A percentile compares a stretch with the other conserved stretches of the same genome.
Evolutionary conservation across 202 grass and related monocot genomes (phyloP).

Genomic region (Tripidium arundinaceum): DNA sequence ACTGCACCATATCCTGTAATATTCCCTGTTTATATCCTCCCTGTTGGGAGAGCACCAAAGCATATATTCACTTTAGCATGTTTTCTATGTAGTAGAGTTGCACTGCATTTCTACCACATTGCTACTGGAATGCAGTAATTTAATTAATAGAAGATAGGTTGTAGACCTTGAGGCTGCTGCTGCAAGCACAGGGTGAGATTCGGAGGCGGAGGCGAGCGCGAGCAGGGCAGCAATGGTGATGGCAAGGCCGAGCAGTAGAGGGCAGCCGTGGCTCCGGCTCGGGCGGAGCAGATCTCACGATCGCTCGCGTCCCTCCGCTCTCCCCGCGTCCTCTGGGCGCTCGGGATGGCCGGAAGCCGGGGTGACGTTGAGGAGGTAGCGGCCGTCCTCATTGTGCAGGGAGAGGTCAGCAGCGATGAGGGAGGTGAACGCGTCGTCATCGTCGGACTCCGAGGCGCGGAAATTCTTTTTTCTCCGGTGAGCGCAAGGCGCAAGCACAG

Average conservation of each 20-base stretch:
- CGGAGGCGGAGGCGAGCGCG: too few relatives aligned
- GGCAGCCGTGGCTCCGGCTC: too few relatives aligned
- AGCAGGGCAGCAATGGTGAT: too few relatives aligned
- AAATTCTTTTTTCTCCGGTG: too few relatives aligned
- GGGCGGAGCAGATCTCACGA: too few relatives aligned
- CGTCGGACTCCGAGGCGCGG: slow-evolving; percentile 60
- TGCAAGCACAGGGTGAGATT: slow-evolving; percentile 89
- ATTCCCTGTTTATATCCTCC: not conserved
- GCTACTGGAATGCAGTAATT: not conserved
- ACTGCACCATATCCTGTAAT: not conserved
- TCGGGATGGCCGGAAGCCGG: slow-evolving; percentile 43
- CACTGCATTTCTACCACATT: not conserved
- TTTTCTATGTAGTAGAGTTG: not conserved
- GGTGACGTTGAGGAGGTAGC: slow-evolving; percentile 84
- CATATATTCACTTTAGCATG: not conserved
- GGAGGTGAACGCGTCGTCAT: slow-evolving; percentile 40
- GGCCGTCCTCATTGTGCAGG: slow-evolving; percentile 72
- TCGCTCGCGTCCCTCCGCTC: too few relatives aligned
- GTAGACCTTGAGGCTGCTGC: slow-evolving; percentile 73
- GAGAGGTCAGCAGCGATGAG: slow-evolving; percentile 43
- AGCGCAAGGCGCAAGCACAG: too few relatives aligned
- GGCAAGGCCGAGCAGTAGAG: too few relatives aligned
- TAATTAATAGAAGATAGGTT: not conserved
- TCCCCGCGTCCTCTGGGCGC: too few relatives aligned
- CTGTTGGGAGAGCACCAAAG: not conserved